Evolutionary conservation across 208 protist genomes (phyloP).

Genomic region (Herpetomonas samuelpessoai): DNA sequence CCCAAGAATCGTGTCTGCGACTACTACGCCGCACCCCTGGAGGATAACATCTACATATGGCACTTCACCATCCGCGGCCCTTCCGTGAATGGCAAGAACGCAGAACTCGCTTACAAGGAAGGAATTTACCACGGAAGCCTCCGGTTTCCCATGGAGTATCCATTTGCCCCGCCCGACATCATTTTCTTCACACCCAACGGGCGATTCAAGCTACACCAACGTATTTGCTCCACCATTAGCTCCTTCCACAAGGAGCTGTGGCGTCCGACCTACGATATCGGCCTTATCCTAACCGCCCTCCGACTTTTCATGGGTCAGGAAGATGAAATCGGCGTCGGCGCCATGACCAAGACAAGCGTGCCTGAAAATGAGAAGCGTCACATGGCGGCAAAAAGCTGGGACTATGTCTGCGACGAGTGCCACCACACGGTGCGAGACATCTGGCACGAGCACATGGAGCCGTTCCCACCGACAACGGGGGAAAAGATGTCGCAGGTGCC

Average conservation of each 20-base stretch:
- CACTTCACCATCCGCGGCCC: constrained; percentile 97
- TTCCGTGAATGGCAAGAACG: constrained; percentile 6
- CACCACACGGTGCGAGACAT: constrained; percentile 17
- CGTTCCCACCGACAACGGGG: constrained; percentile 33
- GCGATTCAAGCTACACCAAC: constrained; percentile 70
- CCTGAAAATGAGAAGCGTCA: constrained; percentile 27
- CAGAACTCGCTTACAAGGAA: constrained; percentile 44
- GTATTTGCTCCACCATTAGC: constrained; percentile 88
- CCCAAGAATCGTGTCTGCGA: constrained; percentile 51
- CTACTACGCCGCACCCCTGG: constrained; percentile 49
- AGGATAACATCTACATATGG: constrained; percentile 98
- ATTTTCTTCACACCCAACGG: constrained; percentile 88
- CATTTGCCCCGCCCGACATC: constrained; percentile 84
- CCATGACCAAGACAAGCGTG: constrained; percentile 40
- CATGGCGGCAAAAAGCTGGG: constrained; percentile 47
- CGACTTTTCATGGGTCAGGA: constrained; percentile 84
- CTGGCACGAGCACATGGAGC: constrained; percentile 52
- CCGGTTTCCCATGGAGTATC: constrained; percentile 81
- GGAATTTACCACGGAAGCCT: constrained; percentile 89
- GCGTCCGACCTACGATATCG: constrained; percentile 75
- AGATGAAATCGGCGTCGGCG: constrained; percentile 73
- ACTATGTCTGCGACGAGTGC: constrained; percentile 45
- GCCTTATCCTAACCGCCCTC: constrained; percentile 62
- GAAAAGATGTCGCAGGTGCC: constrained; percentile 24
- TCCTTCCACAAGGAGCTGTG: constrained; percentile 90